Evolutionary conservation across 176 grass and related monocot genomes (phyloP).

Genomic region (Rhipidocladum racemiflorum): DNA sequence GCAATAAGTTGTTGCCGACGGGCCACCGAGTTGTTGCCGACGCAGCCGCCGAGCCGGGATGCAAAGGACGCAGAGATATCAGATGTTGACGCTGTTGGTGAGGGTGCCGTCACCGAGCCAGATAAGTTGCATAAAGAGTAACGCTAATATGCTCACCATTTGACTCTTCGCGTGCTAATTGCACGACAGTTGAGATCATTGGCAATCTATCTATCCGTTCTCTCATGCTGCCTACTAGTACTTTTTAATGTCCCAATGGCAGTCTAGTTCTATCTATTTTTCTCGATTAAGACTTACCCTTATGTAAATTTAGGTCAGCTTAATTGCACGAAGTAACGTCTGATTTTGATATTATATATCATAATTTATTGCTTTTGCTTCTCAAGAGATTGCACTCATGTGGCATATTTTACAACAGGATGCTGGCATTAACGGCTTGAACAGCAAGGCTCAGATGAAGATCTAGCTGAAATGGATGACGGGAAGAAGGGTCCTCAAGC

Average conservation of each 20-base stretch:
- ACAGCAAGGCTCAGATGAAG: conserved; percentile 89
- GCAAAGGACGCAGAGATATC: too few relatives aligned
- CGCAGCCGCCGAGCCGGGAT: too few relatives aligned
- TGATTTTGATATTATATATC: not conserved
- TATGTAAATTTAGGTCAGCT: not conserved
- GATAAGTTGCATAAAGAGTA: too few relatives aligned
- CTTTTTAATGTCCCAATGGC: not conserved
- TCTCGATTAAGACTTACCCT: not conserved
- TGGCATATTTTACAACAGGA: conserved; percentile 36
- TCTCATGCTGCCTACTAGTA: not conserved
- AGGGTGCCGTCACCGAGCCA: too few relatives aligned
- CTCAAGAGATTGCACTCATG: not conserved
- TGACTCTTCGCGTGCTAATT: not conserved
- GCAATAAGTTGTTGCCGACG: too few relatives aligned
- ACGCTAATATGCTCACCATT: not conserved
- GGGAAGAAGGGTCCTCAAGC: conserved; percentile 53
- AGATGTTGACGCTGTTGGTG: too few relatives aligned
- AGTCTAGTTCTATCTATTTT: not conserved
- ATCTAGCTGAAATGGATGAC: conserved; percentile 84
- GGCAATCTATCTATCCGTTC: not conserved
- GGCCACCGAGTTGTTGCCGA: too few relatives aligned
- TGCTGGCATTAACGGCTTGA: conserved; percentile 49
- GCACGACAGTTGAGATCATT: not conserved
- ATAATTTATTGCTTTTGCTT: not conserved
- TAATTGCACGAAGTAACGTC: not conserved